Base-by-base conservation (phyloP, 345 rosid genomes). In the Eutrema yunnanense region DNA sequence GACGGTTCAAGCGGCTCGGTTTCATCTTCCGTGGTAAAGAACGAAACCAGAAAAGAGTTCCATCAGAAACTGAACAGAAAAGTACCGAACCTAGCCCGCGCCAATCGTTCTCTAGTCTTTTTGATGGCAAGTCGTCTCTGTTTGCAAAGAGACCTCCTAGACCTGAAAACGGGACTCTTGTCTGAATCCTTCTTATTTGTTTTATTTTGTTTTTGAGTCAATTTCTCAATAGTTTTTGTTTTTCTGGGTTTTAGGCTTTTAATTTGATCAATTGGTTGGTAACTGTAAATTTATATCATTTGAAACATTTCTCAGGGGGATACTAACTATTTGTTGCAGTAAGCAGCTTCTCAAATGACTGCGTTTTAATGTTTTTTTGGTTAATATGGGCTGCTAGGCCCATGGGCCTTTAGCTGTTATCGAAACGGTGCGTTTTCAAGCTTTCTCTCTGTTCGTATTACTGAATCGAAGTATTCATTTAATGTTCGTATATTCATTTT, bases 71-170 rank as follows among this genome's bases (percentile, higher is more conserved):
- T 42, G 84, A 82, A 62, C 80, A 73, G 54, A 87, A 76, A 69
- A 76, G 57, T 54, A 71, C 75, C 0, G 94, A 81, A 9, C 84
- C 82, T 32, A 86, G 43, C 72, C 73, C 83, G 1, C 63, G 84
- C 3, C 97, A 92, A 74, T 85, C 96, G 2, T 89, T 94, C 46
- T 78, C 90, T 44, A 88, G 75, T 67, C 83, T 90, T 78, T 94
- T 94, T 14, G 96, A 94, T 75, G 85, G 88, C 75, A 93, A 87
- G 72, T 89, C 98, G 4, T 88, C 94, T 57, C 51, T 93, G 71
- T 89, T 94, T 72, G 78, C 85, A 2, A 91, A 89, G 83, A 86
- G 75, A 75, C 87, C 95, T 74, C 96, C 96, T 4, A 86, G 66
- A 84, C 85, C 86, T 34, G 84, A 84, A 26, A 73, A 70, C 47